A percentile compares a stretch with the other conserved stretches of the same genome.
Conservation (phyloP, 495 filamentous ascomycete species). For the Penicillium daleae region DNA sequence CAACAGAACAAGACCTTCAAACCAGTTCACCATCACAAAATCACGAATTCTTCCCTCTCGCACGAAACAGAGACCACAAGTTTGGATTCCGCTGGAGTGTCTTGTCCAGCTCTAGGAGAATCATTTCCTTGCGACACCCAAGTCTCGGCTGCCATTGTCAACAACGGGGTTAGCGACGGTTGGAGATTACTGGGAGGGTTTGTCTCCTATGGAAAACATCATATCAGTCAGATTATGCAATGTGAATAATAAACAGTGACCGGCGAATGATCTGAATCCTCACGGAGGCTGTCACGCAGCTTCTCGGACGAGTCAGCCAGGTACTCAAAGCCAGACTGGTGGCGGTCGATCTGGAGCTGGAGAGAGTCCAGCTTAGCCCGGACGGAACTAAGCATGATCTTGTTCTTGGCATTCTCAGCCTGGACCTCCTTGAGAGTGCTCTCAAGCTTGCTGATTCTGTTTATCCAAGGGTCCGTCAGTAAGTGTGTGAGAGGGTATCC, state of each 20-base stretch:
- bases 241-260: background rate
- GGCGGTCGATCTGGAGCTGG: background rate
- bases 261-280: background rate
- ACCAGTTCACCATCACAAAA: too few species aligned
- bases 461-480: background rate
- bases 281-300: background rate
- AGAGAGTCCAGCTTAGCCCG: constrained; percentile 4
- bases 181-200: too few species aligned
- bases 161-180: too few species aligned
- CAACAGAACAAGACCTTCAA: too few species aligned
- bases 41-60: too few species aligned
- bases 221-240: background rate
- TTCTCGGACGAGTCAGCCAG: background rate
- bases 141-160: too few species aligned
- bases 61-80: too few species aligned
- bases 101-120: too few species aligned
- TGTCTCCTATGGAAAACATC: background rate
- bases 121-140: too few species aligned
- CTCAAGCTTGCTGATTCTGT: background rate
- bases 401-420: background rate
- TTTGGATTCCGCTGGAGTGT: too few species aligned
- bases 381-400: background rate
- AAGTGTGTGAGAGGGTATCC: background rate
- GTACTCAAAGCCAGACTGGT: background rate
- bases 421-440: background rate